These are phyloP conservation scores for Boletus bicolor DNA, from an alignment of 768 basidiomycete species.

Conservation along the genomic window DNA sequence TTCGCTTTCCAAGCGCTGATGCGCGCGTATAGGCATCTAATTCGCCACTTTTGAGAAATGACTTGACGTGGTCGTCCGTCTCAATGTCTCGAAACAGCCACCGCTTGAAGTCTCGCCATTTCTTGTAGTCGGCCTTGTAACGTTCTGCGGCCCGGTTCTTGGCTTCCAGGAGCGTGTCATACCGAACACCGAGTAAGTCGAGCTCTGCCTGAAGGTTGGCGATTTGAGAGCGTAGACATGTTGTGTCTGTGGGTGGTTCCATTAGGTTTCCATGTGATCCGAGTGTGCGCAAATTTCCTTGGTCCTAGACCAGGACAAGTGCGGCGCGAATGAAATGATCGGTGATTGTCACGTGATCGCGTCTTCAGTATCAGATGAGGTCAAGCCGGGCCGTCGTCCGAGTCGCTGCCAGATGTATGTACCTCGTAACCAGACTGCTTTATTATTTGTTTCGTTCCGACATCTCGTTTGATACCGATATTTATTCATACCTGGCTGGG, in stretches of 20 bases:
- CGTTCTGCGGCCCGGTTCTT: constrained; percentile 45
- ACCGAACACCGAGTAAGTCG: constrained; percentile 37
- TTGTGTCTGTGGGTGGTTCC: constrained; percentile 2
- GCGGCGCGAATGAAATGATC: background rate
- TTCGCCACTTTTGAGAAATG: constrained; percentile 29
- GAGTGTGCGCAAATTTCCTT: background rate
- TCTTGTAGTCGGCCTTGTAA: constrained; percentile 52
- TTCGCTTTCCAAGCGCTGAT: constrained; percentile 29
- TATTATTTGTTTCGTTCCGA: background rate
- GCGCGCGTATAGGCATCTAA: constrained; percentile 22
- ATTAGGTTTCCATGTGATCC: background rate
- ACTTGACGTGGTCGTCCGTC: constrained; percentile 27
- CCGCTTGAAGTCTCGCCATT: constrained; percentile 45
- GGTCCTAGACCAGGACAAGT: background rate
- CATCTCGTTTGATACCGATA: too few species aligned
- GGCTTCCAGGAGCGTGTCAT: constrained; percentile 42
- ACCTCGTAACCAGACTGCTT: too few species aligned
- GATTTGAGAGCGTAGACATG: constrained; percentile 12
- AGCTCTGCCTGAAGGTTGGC: constrained; percentile 31
- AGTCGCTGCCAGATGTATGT: too few species aligned
- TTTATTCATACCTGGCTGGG: too few species aligned
- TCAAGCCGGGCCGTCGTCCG: too few species aligned
- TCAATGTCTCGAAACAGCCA: constrained; percentile 41
- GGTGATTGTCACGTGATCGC: constrained; percentile 23
- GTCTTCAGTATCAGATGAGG: too few species aligned